Evolutionary conservation across 192 early-diverging fungal species (phyloP), one percentile per base, ranked within the genome.

Genomic region (Geranomyces michiganensis): DNA sequence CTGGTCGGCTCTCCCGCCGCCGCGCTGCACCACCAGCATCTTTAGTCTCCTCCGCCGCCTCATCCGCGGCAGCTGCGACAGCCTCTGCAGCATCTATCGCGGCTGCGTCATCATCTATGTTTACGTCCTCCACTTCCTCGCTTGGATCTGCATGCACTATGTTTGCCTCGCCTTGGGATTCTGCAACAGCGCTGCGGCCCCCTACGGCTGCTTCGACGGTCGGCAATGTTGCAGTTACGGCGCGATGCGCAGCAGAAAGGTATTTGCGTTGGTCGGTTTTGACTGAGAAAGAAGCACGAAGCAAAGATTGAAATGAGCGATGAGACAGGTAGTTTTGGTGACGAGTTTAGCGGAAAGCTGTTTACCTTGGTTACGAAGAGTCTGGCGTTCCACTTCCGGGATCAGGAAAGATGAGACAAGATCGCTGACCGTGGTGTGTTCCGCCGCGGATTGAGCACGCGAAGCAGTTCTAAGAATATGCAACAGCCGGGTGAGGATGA

Each of bases 361-460:
- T 55, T 26, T 56, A 87, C 85, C 74, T 71, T 82, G 72, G 29
- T 69, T 67, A 15, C 81, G 72, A 17, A 88, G 65, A 15, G 66
- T 68, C 27, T 84, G 75, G 9, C 74, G 67, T 61, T 89, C 84
- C 9, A 86, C 84, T 53, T 87, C 81, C 7, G 86, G 87, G 24
- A 89, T 77, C 67, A 89, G 63, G 79, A 86, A 89, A 15, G 82
- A 79, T 10, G 75, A 65, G 36, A 89, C 82, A 14, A 89, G 56
- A 67, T 85, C 82, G 6, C 73, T 53, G 17, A 88, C 86, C 22
- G 69, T 76, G 30, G 33, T 79, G 13, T 70, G 59, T 13, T 56
- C 69, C 19, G 36, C 58, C 3, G 58, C 24, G 2, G 58, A 53
- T 9, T 33, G 26, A 43, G 51, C n/a, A 7, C 51, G 51, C 7